phyloP scores from a whole-genome alignment of 2,329 filamentous ascomycete genomes.

The Colletotrichum cordylinicola region DNA sequence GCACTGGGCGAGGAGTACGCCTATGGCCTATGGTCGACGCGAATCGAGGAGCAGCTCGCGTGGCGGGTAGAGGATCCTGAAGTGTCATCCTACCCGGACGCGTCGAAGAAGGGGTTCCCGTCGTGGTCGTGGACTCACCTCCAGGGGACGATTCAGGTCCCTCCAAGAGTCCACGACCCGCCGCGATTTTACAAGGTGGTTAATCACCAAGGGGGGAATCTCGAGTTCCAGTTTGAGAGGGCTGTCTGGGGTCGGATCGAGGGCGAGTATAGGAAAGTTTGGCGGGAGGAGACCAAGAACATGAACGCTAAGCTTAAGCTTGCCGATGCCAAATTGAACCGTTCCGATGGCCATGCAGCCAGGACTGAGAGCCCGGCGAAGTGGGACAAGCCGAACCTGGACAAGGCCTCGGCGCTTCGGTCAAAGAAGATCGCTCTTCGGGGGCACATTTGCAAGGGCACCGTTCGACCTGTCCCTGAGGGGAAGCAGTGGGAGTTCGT shows the following conservation, averaged over 20 bases:
- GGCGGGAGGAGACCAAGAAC: neutral
- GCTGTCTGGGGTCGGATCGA: neutral
- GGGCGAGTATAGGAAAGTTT: neutral
- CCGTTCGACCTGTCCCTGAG: neutral
- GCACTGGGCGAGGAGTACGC: slow-evolving; percentile 3
- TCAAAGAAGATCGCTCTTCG: neutral
- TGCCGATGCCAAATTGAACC: neutral
- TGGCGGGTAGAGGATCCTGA: slow-evolving; percentile 11
- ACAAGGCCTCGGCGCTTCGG: neutral
- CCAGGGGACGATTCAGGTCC: neutral
- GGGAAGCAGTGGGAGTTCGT: neutral
- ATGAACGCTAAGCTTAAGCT: neutral
- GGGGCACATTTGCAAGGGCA: neutral
- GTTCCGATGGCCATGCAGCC: neutral
- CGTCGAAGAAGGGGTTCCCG: neutral
- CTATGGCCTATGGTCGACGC: slow-evolving; percentile 21
- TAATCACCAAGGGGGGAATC: neutral
- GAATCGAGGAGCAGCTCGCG: slow-evolving; percentile 23
- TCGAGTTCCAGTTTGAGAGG: neutral
- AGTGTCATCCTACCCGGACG: neutral
- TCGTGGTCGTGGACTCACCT: neutral
- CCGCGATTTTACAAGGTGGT: neutral
- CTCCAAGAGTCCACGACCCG: neutral
- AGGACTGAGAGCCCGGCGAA: neutral
- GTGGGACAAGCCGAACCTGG: neutral